A percentile compares a stretch with the other conserved stretches of the same genome.
Evolutionary conservation across 1,284 basidiomycete species (phyloP).

Genomic region (Gymnopus androsaceus): DNA sequence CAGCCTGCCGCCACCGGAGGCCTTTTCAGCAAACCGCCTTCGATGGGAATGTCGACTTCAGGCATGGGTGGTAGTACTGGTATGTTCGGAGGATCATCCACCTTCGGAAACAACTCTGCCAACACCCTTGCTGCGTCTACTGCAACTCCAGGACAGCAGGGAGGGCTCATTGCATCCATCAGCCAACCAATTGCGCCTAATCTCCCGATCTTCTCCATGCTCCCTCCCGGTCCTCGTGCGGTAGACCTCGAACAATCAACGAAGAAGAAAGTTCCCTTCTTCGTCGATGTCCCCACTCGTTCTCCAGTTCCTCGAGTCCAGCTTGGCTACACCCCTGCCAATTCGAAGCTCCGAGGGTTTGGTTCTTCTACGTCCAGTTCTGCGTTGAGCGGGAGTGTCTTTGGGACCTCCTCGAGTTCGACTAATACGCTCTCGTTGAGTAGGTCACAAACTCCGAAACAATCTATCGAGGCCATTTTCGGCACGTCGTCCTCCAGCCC

Average conservation of each 20-base stretch:
- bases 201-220: conserved; percentile 73
- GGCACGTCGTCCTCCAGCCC: conserved; percentile 71
- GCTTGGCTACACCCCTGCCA: conserved; percentile 63
- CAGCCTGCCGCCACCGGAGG: conserved; percentile 31
- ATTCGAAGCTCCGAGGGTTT: conserved; percentile 73
- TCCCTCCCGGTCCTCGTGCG: conserved; percentile 67
- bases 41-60: conserved; percentile 37
- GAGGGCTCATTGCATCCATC: conserved; percentile 79
- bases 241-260: conserved; percentile 59
- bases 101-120: conserved; percentile 29
- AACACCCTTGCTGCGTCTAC: conserved; percentile 43
- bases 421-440: conserved; percentile 54
- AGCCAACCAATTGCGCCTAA: conserved; percentile 89
- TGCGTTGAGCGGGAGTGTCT: conserved; percentile 36
- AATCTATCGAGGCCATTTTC: conserved; percentile 55
- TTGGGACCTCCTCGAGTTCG: conserved; percentile 50
- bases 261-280: conserved; percentile 75
- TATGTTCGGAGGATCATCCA: conserved; percentile 52
- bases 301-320: conserved; percentile 61
- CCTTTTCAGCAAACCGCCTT: conserved; percentile 47
- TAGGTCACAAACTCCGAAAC: conserved; percentile 41
- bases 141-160: conserved; percentile 44
- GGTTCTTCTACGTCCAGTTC: conserved; percentile 43
- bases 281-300: conserved; percentile 68
- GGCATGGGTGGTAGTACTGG: conserved; percentile 39